Evolutionary conservation across 208 protist genomes (phyloP).

Genomic region (Wallacemonas sp.): DNA sequence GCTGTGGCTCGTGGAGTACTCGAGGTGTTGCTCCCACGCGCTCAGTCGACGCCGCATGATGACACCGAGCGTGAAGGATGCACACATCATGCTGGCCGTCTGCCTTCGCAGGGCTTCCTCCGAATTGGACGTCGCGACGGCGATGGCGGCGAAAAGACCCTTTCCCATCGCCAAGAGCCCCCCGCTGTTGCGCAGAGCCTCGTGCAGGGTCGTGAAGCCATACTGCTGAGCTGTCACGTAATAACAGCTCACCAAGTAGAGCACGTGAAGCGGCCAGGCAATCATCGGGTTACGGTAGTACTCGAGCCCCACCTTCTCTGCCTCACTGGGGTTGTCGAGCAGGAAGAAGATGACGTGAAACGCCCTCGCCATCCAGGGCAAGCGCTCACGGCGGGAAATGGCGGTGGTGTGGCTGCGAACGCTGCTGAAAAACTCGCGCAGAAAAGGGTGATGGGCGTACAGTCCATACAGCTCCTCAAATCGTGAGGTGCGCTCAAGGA

Average conservation of each 20-base stretch:
- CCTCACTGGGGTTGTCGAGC: conserved; percentile 23
- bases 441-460: conserved; percentile 25
- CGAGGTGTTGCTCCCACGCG: conserved; percentile 27
- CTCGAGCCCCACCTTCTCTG: conserved; percentile 37
- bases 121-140: conserved; percentile 64
- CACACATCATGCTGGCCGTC: conserved; percentile 58
- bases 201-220: conserved; percentile 43
- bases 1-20: conserved; percentile 24
- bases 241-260: conserved; percentile 73
- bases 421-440: conserved; percentile 36
- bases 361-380: neutral
- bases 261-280: conserved; percentile 68
- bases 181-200: conserved; percentile 25
- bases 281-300: conserved; percentile 70
- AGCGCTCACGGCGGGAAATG: neutral
- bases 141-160: conserved; percentile 63
- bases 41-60: conserved; percentile 39
- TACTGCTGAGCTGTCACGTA: conserved; percentile 50
- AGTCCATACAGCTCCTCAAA: conserved; percentile 56
- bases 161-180: conserved; percentile 68
- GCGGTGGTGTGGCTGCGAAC: conserved; percentile 7
- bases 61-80: conserved; percentile 66
- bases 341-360: conserved; percentile 19
- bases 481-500: conserved; percentile 46
- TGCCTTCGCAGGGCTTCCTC: conserved; percentile 37